A percentile compares a stretch with the other conserved stretches of the same genome.
These are phyloP conservation scores for Lactarius akahatsu DNA, from an alignment of 768 basidiomycete genomes.

Conservation along the genomic window DNA sequence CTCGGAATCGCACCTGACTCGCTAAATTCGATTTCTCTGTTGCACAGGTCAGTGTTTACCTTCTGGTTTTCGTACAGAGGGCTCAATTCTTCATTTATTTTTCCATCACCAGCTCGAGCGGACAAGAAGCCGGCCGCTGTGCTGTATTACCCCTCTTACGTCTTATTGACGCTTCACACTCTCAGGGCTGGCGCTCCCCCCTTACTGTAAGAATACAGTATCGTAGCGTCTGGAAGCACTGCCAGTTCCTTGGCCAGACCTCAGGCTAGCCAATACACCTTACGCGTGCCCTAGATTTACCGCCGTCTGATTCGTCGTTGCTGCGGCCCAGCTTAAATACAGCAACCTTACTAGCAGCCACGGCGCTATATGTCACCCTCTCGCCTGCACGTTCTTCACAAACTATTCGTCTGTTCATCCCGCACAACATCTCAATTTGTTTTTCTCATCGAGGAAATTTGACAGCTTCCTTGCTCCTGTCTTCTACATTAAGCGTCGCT, in stretches of 20 bases:
- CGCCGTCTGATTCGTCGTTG: not conserved
- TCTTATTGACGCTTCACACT: constrained; percentile 17
- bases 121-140: not conserved
- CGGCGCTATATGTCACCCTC: constrained; percentile 17
- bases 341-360: not conserved
- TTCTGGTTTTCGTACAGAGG: not conserved
- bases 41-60: not conserved
- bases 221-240: not conserved
- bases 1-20: not conserved
- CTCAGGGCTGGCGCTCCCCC: constrained; percentile 13
- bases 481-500: not conserved
- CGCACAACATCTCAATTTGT: not conserved
- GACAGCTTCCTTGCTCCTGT: not conserved
- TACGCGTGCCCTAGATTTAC: not conserved
- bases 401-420: constrained; percentile 3
- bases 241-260: not conserved
- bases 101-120: not conserved
- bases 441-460: not conserved
- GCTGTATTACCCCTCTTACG: constrained; percentile 13
- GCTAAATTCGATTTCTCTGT: not conserved
- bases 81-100: not conserved
- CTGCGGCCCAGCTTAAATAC: not conserved
- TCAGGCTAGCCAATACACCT: not conserved
- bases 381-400: not conserved
- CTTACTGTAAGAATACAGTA: not conserved